phyloP scores from a whole-genome alignment of 192 early-diverging fungal species.

The Obelidium mucronatum region DNA sequence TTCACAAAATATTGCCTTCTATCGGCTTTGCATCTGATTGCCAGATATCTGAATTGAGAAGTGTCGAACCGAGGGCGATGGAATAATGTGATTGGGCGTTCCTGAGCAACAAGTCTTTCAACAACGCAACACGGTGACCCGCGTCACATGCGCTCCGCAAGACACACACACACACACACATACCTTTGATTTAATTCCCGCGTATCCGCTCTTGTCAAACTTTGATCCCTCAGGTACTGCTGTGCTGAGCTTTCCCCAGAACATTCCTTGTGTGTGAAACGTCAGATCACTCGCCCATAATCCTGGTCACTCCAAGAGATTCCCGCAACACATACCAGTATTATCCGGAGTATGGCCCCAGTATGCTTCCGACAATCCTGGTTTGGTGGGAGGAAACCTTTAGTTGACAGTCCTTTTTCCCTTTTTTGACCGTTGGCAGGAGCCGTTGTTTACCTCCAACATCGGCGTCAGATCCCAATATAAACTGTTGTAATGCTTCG shows the following conservation, averaged over 20 bases:
- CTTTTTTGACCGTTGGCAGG: constrained; percentile 7
- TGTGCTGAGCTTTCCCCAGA: constrained; percentile 84
- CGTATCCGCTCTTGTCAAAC: constrained; percentile 87
- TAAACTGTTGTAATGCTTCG: constrained; percentile 76
- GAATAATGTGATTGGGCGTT: constrained; percentile 73
- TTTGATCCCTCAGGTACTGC: constrained; percentile 76
- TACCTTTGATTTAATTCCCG: constrained; percentile 85
- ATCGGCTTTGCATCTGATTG: constrained; percentile 82
- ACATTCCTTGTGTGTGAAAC: constrained; percentile 58
- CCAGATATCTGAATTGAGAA: constrained; percentile 83
- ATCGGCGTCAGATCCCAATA: constrained; percentile 89
- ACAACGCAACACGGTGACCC: too few species aligned
- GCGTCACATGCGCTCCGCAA: constrained; percentile 1
- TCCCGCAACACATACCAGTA: constrained; percentile 59
- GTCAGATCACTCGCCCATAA: constrained; percentile 17
- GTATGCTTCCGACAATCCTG: constrained; percentile 76
- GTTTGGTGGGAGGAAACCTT: too few species aligned
- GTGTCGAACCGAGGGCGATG: constrained; percentile 85
- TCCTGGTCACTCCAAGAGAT: too few species aligned
- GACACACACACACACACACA: background rate
- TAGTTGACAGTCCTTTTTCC: constrained; percentile 22
- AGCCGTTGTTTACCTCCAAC: constrained; percentile 82
- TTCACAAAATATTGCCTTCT: constrained; percentile 92
- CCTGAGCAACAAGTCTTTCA: constrained; percentile 45
- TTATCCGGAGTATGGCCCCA: constrained; percentile 73